A percentile compares a stretch with the other conserved stretches of the same genome.
Evolutionary conservation across 805 yeast genomes (phyloP).

Genomic region (Jamesozyma spencerorum): DNA sequence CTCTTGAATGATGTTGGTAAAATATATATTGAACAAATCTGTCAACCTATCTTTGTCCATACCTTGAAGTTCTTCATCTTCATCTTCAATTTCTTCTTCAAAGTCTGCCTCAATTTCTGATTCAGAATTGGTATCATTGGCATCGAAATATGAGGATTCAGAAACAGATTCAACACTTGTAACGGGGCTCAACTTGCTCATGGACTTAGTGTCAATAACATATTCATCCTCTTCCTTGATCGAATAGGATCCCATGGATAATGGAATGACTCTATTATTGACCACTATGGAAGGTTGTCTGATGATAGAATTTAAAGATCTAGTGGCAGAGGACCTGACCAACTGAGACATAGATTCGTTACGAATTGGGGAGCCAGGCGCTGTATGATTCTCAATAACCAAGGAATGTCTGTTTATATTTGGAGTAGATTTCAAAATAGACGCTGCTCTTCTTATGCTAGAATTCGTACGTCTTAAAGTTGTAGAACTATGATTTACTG

Average conservation of each 20-base stretch:
- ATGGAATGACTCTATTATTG: constrained; percentile 28
- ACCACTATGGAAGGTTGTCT: constrained; percentile 31
- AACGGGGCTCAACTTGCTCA: constrained; percentile 5
- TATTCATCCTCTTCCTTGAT: constrained; percentile 22
- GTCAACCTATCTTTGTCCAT: constrained; percentile 3
- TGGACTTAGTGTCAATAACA: constrained; percentile 12
- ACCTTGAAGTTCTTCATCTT: constrained; percentile 5
- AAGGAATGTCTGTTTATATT: constrained; percentile 1
- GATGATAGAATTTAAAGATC: constrained; percentile 20
- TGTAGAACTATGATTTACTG: background rate
- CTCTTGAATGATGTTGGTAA: constrained; percentile 19
- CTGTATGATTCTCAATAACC: too few species aligned
- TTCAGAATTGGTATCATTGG: constrained; percentile 1
- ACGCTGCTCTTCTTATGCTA: constrained; percentile 31
- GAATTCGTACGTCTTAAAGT: constrained; percentile 30
- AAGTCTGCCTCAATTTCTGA: constrained; percentile 10
- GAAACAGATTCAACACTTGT: background rate
- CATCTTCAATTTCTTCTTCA: constrained; percentile 13
- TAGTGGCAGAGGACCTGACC: constrained; percentile 23
- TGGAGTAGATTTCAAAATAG: constrained; percentile 21
- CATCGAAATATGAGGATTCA: constrained; percentile 6
- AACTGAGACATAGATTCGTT: constrained; percentile 2
- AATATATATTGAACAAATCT: constrained; percentile 17
- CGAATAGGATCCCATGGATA: constrained; percentile 24
- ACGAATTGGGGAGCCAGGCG: too few species aligned